Evolutionary conservation across 768 basidiomycete species (phyloP), one percentile per base, ranked within the genome.

Genomic region (Collybia sp.): DNA sequence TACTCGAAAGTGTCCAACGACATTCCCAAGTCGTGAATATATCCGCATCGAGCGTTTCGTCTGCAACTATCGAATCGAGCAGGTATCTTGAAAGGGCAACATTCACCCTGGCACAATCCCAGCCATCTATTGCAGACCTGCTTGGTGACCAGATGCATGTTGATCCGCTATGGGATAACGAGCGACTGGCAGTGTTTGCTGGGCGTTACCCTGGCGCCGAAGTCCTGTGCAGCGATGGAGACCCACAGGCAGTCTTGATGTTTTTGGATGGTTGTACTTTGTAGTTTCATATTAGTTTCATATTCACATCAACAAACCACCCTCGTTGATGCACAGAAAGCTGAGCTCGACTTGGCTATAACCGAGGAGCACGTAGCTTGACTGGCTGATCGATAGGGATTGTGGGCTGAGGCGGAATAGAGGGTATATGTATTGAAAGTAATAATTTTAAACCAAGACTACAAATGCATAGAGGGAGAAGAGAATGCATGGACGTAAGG

Each of bases 201-300:
- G 33, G 40, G 11, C 39, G 36, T 6, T 50, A 45, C 35, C 49
- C 49, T n/a, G 40, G 44, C n/a, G 45, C 46, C 13, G 49, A 50
- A 17, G 15, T 43, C 1, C 30, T 45, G 6, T 50, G 30, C 15
- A 37, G 35, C 13, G 32, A 43, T n/a, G 16, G 12, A 12, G 44
- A 50, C 18, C 33, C 17, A 5, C n/a, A 15, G 8, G 30, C 40
- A 15, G 6, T 50, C 3, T 38, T 45, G 19, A 13, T 18, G 6
- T 50, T 50, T 30, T 44, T 48, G 34, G 47, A 44, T 13, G 11
- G n/a, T 11, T 43, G 15, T 48, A 37, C 12, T 25, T 31, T 3
- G 12, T 12, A n/a, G 12, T 44, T 36, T n/a, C 31, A 18, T n/a
- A n/a, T n/a, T n/a, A n/a, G 12, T 42, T 40, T 13, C n/a, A n/a